Conservation (phyloP, 2,329 filamentous ascomycete species). For the Rachicladosporium sp. region DNA sequence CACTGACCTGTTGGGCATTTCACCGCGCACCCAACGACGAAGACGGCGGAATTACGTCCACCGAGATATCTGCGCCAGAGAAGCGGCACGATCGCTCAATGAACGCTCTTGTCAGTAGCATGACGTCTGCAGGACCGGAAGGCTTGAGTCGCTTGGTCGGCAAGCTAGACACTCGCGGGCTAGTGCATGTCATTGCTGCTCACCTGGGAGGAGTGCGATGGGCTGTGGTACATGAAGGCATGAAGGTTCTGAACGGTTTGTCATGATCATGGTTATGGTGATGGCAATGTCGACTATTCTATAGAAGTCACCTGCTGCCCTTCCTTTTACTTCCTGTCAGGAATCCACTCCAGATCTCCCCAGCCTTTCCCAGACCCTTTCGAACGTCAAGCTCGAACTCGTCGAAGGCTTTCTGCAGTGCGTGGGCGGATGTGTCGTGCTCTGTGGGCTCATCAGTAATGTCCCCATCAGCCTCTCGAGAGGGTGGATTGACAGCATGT, state of each 20-base stretch:
- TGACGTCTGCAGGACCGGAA: conserved; percentile 28
- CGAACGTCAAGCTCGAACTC: conserved; percentile 16
- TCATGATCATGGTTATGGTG: too few relatives aligned
- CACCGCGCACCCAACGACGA: conserved; percentile 30
- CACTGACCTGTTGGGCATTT: conserved; percentile 46
- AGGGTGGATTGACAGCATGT: too few relatives aligned
- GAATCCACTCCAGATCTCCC: conserved; percentile 7
- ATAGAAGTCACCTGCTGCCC: background rate
- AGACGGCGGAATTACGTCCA: background rate
- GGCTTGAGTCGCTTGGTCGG: conserved; percentile 27
- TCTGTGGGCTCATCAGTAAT: too few relatives aligned
- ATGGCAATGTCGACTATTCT: too few relatives aligned
- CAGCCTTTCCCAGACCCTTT: conserved; percentile 10
- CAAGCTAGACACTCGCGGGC: conserved; percentile 37
- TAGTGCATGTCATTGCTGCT: conserved; percentile 45
- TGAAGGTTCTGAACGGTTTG: conserved; percentile 40
- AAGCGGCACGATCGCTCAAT: conserved; percentile 19
- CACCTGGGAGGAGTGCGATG: conserved; percentile 46
- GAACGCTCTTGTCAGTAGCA: conserved; percentile 29
- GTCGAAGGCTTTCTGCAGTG: conserved; percentile 13
- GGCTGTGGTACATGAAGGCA: conserved; percentile 51
- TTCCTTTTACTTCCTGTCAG: conserved; percentile 1
- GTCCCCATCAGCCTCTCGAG: too few relatives aligned
- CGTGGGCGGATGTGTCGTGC: background rate
- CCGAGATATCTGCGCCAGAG: too few relatives aligned